Percentiles rank a stretch among this genome's conserved stretches.
Evolutionary conservation across 441 rosid species (phyloP).

Genomic region (Brassica balearica): DNA sequence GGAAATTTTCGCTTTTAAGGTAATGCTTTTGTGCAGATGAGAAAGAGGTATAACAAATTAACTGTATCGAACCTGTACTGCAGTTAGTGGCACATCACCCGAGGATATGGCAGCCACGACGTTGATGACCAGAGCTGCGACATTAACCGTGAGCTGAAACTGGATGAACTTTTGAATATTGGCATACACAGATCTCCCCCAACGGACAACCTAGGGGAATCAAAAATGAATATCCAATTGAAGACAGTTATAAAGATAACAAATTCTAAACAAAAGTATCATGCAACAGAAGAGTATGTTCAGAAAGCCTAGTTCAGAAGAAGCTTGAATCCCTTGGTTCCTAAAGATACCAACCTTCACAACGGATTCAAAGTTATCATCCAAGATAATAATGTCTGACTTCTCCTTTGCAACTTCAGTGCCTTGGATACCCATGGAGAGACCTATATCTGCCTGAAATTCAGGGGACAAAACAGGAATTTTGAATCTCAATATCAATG

Average conservation of each 20-base stretch:
- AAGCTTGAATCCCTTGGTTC: not conserved
- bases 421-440: constrained; percentile 97
- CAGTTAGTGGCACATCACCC: constrained; percentile 96
- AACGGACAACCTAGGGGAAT: constrained; percentile 80
- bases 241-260: not conserved
- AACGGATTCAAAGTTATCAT: constrained; percentile 90
- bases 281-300: not conserved
- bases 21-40: constrained; percentile 4
- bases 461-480: constrained; percentile 12
- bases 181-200: constrained; percentile 99
- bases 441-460: constrained; percentile 94
- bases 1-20: constrained; percentile 15
- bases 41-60: not conserved
- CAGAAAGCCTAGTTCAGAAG: not conserved
- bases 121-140: constrained; percentile 92
- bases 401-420: constrained; percentile 99
- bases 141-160: constrained; percentile 98
- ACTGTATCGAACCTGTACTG: constrained; percentile 80
- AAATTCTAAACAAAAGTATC: constrained; percentile 22
- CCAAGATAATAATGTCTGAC: constrained; percentile 95
- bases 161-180: constrained; percentile 98
- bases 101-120: constrained; percentile 94
- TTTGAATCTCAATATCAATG: constrained; percentile 6
- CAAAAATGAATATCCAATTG: constrained; percentile 13
- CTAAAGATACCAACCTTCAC: constrained; percentile 68